Evolutionary conservation across 495 filamentous ascomycete species (phyloP).

Genomic region (Neurospora sp.): DNA sequence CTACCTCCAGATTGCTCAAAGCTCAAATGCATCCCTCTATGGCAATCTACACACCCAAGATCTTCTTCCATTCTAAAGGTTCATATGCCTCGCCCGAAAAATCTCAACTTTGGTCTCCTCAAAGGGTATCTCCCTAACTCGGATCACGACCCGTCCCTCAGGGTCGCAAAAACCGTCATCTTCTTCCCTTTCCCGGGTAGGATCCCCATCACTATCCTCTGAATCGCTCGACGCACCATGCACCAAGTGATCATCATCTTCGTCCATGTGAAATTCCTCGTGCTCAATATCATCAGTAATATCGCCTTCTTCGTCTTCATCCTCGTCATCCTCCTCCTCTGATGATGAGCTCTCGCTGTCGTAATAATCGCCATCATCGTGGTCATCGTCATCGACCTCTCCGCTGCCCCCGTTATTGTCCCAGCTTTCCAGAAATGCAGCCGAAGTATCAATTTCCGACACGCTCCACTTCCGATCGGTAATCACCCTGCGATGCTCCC

Average conservation of each 20-base stretch:
- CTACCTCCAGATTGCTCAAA: neutral
- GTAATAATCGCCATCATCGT: too few species aligned
- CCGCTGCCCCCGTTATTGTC: slow-evolving; percentile 32
- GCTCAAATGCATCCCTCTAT: neutral
- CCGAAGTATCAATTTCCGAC: slow-evolving; percentile 4
- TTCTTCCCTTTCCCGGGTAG: neutral
- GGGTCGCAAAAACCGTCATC: slow-evolving; percentile 41
- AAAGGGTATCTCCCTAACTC: slow-evolving; percentile 75
- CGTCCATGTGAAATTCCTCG: neutral
- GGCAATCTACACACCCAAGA: neutral
- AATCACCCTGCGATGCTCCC: slow-evolving; percentile 46
- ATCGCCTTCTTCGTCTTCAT: slow-evolving; percentile 15
- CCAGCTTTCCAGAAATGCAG: slow-evolving; percentile 32
- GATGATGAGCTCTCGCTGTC: neutral
- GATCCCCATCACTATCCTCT: neutral
- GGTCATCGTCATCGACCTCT: slow-evolving; percentile 35
- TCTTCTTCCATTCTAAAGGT: slow-evolving; percentile 34
- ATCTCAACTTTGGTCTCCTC: slow-evolving; percentile 83
- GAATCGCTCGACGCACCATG: neutral
- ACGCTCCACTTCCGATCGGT: slow-evolving; percentile 23
- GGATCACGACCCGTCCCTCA: slow-evolving; percentile 42
- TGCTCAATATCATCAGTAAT: neutral
- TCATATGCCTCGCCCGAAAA: slow-evolving; percentile 68
- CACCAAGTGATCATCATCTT: neutral
- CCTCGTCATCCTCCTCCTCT: slow-evolving; percentile 32